Evolutionary conservation across 352 stramenopile genomes (phyloP).

Genomic region (Halophytophthora batemanensis): DNA sequence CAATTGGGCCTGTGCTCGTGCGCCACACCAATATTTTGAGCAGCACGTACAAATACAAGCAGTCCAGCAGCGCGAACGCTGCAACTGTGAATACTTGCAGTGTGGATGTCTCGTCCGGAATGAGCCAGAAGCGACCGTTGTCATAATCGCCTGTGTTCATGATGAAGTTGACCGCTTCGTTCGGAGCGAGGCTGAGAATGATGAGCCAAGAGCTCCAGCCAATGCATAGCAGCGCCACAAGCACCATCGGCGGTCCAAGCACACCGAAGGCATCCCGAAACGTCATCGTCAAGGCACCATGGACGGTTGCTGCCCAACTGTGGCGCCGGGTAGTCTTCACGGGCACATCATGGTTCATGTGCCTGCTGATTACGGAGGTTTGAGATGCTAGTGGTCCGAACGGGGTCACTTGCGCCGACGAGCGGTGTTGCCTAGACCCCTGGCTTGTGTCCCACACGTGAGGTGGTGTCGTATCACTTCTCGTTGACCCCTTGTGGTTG

Average conservation of each 20-base stretch:
- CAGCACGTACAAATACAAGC: constrained; percentile 14
- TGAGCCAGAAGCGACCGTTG: constrained; percentile 37
- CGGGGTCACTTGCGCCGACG: too few species aligned
- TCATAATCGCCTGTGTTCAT: constrained; percentile 34
- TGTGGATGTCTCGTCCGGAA: constrained; percentile 11
- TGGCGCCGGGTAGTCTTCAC: too few species aligned
- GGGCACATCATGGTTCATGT: too few species aligned
- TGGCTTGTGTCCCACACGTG: too few species aligned
- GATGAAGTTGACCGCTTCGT: constrained; percentile 29
- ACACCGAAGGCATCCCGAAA: constrained; percentile 23
- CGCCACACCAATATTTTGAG: constrained; percentile 26
- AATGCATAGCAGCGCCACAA: constrained; percentile 22
- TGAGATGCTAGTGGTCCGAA: too few species aligned
- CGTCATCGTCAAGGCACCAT: neutral
- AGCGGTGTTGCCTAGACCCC: too few species aligned
- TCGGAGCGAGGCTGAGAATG: constrained; percentile 22
- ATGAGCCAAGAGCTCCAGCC: constrained; percentile 34
- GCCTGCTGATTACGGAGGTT: too few species aligned
- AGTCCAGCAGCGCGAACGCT: constrained; percentile 8
- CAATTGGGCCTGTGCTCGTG: constrained; percentile 8
- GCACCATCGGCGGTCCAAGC: constrained; percentile 19
- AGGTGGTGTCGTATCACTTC: too few species aligned
- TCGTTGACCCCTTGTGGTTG: too few species aligned
- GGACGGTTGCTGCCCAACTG: too few species aligned
- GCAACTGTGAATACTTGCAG: constrained; percentile 14